These are phyloP conservation scores for Talaromyces sp. DNA, from an alignment of 2,329 filamentous ascomycete species.

Conservation along the genomic window DNA sequence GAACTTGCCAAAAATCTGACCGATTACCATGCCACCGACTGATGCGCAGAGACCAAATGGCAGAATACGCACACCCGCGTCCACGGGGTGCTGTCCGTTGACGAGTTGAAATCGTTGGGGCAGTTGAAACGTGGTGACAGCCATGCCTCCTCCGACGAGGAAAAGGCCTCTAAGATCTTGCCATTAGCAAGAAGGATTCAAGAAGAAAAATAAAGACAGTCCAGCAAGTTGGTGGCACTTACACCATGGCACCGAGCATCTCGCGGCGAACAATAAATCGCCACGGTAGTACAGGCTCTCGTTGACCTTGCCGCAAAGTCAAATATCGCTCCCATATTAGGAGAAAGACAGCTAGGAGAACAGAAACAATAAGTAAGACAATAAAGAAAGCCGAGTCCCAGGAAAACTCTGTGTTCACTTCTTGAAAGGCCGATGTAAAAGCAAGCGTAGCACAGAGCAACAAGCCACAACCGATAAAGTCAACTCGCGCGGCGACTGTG, in stretches of 20 bases:
- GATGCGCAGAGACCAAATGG: constrained; percentile 16
- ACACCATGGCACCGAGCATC: constrained; percentile 23
- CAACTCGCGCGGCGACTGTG: constrained; percentile 31
- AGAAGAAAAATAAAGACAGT: neutral
- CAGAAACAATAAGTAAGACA: neutral
- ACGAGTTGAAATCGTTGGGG: constrained; percentile 24
- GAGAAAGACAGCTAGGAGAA: constrained; percentile 24
- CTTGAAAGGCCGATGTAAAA: constrained; percentile 42
- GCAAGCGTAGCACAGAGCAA: constrained; percentile 39
- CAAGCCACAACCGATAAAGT: constrained; percentile 32
- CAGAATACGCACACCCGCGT: constrained; percentile 21
- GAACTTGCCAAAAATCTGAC: constrained; percentile 16
- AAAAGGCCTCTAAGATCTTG: constrained; percentile 17
- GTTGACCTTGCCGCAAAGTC: constrained; percentile 14
- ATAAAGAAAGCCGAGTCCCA: constrained; percentile 38
- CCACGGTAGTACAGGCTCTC: constrained; percentile 21
- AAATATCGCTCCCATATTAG: constrained; percentile 25
- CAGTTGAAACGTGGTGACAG: constrained; percentile 19
- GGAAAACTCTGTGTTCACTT: constrained; percentile 38
- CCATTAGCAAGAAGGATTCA: constrained; percentile 3
- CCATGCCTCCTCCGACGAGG: constrained; percentile 21
- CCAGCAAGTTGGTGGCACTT: neutral
- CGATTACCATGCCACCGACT: constrained; percentile 18
- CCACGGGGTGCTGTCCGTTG: constrained; percentile 20
- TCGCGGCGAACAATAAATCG: constrained; percentile 20